These are phyloP conservation scores for Debaryomycetaceae sp. DNA, from an alignment of 1,139 yeast genomes.

Conservation along the genomic window DNA sequence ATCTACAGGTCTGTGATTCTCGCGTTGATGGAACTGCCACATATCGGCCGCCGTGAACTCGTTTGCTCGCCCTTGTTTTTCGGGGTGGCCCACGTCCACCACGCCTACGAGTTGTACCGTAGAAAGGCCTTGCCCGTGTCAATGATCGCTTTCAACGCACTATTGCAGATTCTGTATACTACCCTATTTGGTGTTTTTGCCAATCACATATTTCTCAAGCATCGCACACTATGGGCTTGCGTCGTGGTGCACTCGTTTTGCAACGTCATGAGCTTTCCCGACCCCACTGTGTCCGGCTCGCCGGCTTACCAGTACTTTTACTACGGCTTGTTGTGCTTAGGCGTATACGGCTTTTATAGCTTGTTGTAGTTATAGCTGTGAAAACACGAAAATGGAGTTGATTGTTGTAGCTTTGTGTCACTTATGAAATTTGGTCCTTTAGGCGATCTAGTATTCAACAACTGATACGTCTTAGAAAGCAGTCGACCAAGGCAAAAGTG, in stretches of 20 bases:
- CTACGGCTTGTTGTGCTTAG: constrained; percentile 39
- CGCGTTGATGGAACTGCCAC: constrained; percentile 32
- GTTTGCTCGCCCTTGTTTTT: constrained; percentile 65
- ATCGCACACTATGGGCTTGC: constrained; percentile 58
- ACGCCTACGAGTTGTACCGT: constrained; percentile 57
- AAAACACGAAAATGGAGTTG: background rate
- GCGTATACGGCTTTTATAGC: constrained; percentile 34
- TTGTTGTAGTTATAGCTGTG: background rate
- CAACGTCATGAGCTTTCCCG: constrained; percentile 78
- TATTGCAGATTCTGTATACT: constrained; percentile 70
- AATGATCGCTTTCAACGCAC: constrained; percentile 37
- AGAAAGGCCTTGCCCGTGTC: constrained; percentile 18
- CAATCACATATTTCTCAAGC: constrained; percentile 53
- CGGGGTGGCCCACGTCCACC: constrained; percentile 92
- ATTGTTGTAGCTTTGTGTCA: background rate
- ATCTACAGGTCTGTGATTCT: constrained; percentile 67
- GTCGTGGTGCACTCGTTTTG: constrained; percentile 68
- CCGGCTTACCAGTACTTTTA: constrained; percentile 25
- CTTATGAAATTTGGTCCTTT: background rate
- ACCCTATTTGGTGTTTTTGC: constrained; percentile 77
- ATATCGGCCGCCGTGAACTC: constrained; percentile 22
- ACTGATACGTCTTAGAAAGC: background rate
- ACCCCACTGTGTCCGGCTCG: constrained; percentile 20
- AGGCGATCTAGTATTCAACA: background rate
- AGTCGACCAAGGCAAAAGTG: background rate